phyloP scores from a whole-genome alignment of 2,329 filamentous ascomycete species.

The Onygenales sp. region DNA sequence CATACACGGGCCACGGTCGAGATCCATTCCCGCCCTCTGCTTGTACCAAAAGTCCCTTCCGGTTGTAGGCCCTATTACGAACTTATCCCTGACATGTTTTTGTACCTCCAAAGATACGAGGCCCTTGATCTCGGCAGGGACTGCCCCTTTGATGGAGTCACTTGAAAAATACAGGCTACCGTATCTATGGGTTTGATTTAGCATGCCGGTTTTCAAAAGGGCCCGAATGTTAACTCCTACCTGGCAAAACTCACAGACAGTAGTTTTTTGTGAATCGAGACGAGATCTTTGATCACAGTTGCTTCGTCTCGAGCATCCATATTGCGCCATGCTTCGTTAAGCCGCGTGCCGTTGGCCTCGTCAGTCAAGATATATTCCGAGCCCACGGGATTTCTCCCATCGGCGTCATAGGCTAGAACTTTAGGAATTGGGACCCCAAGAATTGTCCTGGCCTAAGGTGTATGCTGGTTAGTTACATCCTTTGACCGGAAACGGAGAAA shows the following conservation, averaged over 20 bases:
- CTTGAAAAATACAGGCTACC: not conserved
- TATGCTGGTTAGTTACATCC: not conserved
- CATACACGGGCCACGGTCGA: slow-evolving; percentile 15
- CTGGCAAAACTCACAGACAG: not conserved
- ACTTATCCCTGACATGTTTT: not conserved
- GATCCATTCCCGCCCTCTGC: slow-evolving; percentile 11
- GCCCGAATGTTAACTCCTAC: not conserved
- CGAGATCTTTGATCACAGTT: slow-evolving; percentile 4
- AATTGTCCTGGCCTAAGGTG: not conserved
- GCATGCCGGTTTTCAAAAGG: not conserved
- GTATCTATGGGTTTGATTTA: not conserved
- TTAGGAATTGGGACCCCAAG: slow-evolving; percentile 1
- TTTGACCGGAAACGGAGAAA: not conserved
- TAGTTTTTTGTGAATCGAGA: slow-evolving; percentile 9
- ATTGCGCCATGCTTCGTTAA: slow-evolving; percentile 1
- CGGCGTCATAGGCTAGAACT: not conserved
- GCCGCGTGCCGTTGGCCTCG: not conserved
- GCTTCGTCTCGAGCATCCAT: slow-evolving; percentile 7
- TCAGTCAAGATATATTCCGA: slow-evolving; percentile 2
- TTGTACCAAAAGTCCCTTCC: slow-evolving; percentile 14
- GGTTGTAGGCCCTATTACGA: slow-evolving; percentile 7
- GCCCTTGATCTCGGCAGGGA: slow-evolving; percentile 6
- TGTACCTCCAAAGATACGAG: not conserved
- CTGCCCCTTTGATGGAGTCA: slow-evolving; percentile 6
- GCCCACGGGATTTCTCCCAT: not conserved